Evolutionary conservation across 805 yeast species (phyloP).

Genomic region (Kregervanrija delftensis): DNA sequence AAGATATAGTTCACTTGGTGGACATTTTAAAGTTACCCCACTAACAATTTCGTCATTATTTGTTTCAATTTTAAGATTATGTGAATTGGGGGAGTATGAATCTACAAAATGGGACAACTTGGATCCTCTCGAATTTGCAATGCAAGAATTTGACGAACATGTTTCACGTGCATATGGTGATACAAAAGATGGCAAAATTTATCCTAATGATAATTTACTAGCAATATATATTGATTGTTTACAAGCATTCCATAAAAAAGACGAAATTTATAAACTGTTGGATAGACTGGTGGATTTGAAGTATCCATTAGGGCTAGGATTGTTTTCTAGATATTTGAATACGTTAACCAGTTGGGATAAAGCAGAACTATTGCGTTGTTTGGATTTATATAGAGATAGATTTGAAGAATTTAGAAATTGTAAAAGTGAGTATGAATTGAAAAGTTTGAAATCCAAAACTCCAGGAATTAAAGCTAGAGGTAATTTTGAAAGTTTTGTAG

Average conservation of each 20-base stretch:
- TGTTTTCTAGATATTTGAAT: slow-evolving; percentile 17
- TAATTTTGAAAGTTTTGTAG: slow-evolving; percentile 18
- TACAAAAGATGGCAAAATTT: slow-evolving; percentile 25
- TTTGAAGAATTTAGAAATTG: slow-evolving; percentile 10
- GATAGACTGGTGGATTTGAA: slow-evolving; percentile 48
- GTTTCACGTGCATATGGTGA: slow-evolving; percentile 30
- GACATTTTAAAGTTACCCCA: slow-evolving; percentile 14
- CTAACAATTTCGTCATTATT: slow-evolving; percentile 39
- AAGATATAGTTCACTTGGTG: slow-evolving; percentile 19
- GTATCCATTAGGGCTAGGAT: slow-evolving; percentile 14
- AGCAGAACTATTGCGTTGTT: slow-evolving; percentile 15
- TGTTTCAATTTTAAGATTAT: slow-evolving; percentile 34
- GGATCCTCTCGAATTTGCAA: slow-evolving; percentile 54
- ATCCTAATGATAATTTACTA: slow-evolving; percentile 45
- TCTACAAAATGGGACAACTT: slow-evolving; percentile 37
- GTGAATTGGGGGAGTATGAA: slow-evolving; percentile 11
- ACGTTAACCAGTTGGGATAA: slow-evolving; percentile 16
- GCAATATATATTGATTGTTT: slow-evolving; percentile 45
- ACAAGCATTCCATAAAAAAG: slow-evolving; percentile 37
- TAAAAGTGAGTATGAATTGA: slow-evolving; percentile 21
- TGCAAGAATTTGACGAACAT: slow-evolving; percentile 44
- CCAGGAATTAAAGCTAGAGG: slow-evolving; percentile 11
- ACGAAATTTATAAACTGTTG: slow-evolving; percentile 44
- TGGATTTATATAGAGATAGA: slow-evolving; percentile 14
- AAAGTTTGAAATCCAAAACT: slow-evolving; percentile 9